Conservation (phyloP, 2,329 filamentous ascomycete species). For the Colletotrichum salicis region DNA sequence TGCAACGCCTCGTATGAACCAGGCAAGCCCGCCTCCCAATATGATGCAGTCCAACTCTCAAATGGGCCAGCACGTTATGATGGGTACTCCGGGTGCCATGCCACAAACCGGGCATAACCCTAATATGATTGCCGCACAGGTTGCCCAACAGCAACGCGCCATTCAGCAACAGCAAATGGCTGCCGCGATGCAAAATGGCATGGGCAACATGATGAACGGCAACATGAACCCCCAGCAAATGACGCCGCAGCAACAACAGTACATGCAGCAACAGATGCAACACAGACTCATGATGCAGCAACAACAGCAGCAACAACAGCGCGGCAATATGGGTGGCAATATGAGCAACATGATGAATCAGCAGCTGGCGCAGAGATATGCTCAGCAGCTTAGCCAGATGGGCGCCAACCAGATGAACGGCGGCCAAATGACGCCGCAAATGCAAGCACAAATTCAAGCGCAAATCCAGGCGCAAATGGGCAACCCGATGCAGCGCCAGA, state of each 20-base stretch:
- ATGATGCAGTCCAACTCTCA: slow-evolving; percentile 69
- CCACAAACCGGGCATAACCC: slow-evolving; percentile 52
- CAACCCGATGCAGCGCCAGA: slow-evolving; percentile 51
- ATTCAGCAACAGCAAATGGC: slow-evolving; percentile 54
- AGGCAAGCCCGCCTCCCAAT: slow-evolving; percentile 69
- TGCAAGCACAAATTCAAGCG: slow-evolving; percentile 47
- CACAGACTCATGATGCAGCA: slow-evolving; percentile 33
- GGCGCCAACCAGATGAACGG: slow-evolving; percentile 45
- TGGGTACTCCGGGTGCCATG: slow-evolving; percentile 47
- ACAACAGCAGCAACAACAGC: slow-evolving; percentile 49
- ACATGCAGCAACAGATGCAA: slow-evolving; percentile 40
- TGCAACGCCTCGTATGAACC: slow-evolving; percentile 70
- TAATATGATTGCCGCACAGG: slow-evolving; percentile 54
- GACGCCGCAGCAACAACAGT: slow-evolving; percentile 33
- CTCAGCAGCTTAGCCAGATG: slow-evolving; percentile 55
- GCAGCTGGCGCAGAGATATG: slow-evolving; percentile 56
- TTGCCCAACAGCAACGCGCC: slow-evolving; percentile 60
- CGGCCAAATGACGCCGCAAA: slow-evolving; percentile 49
- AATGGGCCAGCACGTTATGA: slow-evolving; percentile 63
- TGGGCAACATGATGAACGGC: slow-evolving; percentile 45
- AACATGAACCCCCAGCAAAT: slow-evolving; percentile 49
- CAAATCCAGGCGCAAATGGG: slow-evolving; percentile 48
- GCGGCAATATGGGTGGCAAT: slow-evolving; percentile 43
- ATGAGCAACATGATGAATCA: slow-evolving; percentile 54
- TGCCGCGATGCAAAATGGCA: slow-evolving; percentile 50